Conservation (phyloP, 2,329 filamentous ascomycete genomes). For the Diaporthe sp. region DNA sequence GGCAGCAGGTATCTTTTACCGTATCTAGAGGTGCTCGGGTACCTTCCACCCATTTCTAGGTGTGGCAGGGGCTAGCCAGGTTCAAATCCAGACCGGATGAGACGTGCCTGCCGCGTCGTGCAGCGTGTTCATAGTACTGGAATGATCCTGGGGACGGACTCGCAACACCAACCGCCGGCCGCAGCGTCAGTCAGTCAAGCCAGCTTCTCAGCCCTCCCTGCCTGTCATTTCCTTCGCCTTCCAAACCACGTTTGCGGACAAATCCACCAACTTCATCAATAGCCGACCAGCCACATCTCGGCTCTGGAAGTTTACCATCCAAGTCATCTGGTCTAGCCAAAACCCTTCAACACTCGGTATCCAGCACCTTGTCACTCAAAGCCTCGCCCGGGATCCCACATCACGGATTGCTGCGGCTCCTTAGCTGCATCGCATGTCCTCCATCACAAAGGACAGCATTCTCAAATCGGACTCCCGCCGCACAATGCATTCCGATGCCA, state of each 20-base stretch:
- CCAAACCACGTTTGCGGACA: constrained; percentile 4
- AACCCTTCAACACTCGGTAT: not conserved
- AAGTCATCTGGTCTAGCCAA: not conserved
- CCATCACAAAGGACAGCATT: constrained; percentile 33
- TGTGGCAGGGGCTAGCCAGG: not conserved
- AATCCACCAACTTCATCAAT: not conserved
- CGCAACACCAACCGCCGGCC: constrained; percentile 16
- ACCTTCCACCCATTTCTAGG: not conserved
- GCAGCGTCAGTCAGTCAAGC: constrained; percentile 9
- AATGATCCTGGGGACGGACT: not conserved
- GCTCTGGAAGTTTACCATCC: not conserved
- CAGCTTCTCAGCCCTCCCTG: constrained; percentile 22
- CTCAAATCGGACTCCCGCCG: constrained; percentile 27
- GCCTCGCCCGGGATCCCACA: constrained; percentile 6
- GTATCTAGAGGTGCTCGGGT: not conserved
- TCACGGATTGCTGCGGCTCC: constrained; percentile 11
- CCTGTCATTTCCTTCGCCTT: not conserved
- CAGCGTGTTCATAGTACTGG: not conserved
- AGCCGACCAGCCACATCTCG: not conserved
- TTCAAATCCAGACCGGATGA: not conserved
- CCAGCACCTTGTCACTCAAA: not conserved
- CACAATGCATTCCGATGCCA: constrained; percentile 18
- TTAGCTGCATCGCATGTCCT: constrained; percentile 24
- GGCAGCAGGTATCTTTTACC: not conserved
- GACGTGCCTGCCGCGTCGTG: constrained; percentile 1